These are phyloP conservation scores for Phallus indusiatus DNA, from an alignment of 768 basidiomycete genomes.

Conservation along the genomic window DNA sequence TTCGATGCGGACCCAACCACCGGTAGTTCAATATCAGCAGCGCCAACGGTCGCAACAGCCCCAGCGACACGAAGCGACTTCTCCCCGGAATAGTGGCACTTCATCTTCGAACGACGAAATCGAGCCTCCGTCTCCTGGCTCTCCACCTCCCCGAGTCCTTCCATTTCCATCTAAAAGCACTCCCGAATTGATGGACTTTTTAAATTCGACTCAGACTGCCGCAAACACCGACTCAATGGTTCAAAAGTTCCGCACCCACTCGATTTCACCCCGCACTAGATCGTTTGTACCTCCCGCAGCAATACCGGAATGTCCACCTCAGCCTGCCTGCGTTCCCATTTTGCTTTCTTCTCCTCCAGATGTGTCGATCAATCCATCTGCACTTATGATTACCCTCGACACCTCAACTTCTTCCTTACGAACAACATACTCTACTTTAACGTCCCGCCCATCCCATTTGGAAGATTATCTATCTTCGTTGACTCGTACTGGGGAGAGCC, in stretches of 20 bases:
- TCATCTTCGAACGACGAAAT: slow-evolving; percentile 10
- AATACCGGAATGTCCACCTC: slow-evolving; percentile 31
- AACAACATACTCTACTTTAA: slow-evolving; percentile 58
- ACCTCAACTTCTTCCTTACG: slow-evolving; percentile 58
- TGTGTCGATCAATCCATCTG: slow-evolving; percentile 41
- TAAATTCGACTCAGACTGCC: slow-evolving; percentile 22
- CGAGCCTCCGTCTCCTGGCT: slow-evolving; percentile 21
- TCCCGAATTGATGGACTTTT: slow-evolving; percentile 1
- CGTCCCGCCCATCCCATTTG: slow-evolving; percentile 59
- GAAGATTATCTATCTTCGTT: slow-evolving; percentile 46
- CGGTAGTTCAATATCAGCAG: no score
- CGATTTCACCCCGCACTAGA: slow-evolving; percentile 25
- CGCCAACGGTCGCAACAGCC: not conserved
- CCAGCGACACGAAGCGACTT: not conserved
- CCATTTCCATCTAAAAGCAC: slow-evolving; percentile 27
- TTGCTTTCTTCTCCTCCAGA: slow-evolving; percentile 45
- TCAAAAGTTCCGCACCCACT: not conserved
- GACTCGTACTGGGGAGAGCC: not conserved
- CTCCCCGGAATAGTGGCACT: slow-evolving; percentile 2
- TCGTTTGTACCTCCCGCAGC: slow-evolving; percentile 39
- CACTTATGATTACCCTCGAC: slow-evolving; percentile 62
- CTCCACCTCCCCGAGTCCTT: slow-evolving; percentile 48
- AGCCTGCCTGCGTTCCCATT: slow-evolving; percentile 55
- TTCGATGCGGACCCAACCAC: slow-evolving; percentile 11
- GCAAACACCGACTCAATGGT: slow-evolving; percentile 2